phyloP scores from a whole-genome alignment of 257 asterid species.

The Buddleja alternifolia region DNA sequence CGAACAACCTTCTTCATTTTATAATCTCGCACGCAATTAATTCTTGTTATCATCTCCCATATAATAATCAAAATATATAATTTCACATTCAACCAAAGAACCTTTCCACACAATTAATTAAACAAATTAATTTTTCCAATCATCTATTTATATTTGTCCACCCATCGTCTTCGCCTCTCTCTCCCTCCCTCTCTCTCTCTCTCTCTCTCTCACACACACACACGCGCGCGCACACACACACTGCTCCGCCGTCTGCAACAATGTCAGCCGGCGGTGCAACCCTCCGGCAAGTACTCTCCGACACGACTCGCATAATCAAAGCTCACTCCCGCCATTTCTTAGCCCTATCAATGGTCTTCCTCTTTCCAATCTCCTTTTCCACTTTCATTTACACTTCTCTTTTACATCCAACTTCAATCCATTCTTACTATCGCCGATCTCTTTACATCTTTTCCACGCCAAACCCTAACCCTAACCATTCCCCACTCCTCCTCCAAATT shows the following conservation, averaged over 20 bases:
- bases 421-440: constrained; percentile 31
- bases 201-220: too few relatives aligned
- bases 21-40: too few relatives aligned
- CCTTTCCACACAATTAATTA: not conserved
- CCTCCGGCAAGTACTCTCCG: constrained; percentile 60
- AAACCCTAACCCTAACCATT: constrained; percentile 1
- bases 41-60: too few relatives aligned
- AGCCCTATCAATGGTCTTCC: constrained; percentile 63
- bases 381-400: constrained; percentile 48
- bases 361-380: constrained; percentile 64
- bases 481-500: constrained; percentile 29
- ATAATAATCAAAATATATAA: too few relatives aligned
- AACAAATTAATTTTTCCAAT: not conserved
- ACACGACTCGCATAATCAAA: constrained; percentile 61
- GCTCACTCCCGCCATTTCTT: constrained; percentile 69
- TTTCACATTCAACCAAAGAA: too few relatives aligned
- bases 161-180: constrained; percentile 7
- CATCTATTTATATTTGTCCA: not conserved
- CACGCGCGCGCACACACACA: too few relatives aligned
- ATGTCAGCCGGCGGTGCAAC: constrained; percentile 47
- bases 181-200: not conserved
- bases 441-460: constrained; percentile 29
- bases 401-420: constrained; percentile 30
- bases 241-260: constrained; percentile 11
- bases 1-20: too few relatives aligned